Evolutionary conservation across 2,329 filamentous ascomycete genomes (phyloP), one percentile per base, ranked within the genome.

Genomic region (Diatrype stigma): DNA sequence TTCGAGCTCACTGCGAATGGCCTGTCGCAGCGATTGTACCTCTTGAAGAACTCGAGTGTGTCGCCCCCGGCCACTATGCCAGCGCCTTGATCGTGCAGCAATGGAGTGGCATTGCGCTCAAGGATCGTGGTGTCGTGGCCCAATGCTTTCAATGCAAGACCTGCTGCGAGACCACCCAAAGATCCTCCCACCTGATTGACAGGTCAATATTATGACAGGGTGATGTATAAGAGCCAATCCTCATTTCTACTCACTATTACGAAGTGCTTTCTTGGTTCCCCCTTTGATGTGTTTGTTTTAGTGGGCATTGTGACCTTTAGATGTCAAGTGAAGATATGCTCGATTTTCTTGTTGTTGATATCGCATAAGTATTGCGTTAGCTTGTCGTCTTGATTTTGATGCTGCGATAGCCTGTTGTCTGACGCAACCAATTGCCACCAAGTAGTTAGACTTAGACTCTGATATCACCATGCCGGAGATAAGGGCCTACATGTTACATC

Each of bases 71-170:
- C 74, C 0, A 76, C 73, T 23, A 77, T 72, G 2, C 74, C 74
- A 4, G 74, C 74, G 7, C 74, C 74, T 61, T 77, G 73, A 52
- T 76, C 70, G 53, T 76, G 73, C 6, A 77, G 61, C n/a, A 77
- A 57, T 1, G 67, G 63, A 0, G 66, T 67, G 1, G 70, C 65
- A 34, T 72, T 72, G 17, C 74, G 71, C 56, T 77, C 73, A 2
- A 77, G 63, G 38, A 75, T 73, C 1, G 68, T 73, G 5, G 70
- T 69, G 55, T 71, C 61, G 56, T 75, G 70, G 14, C 72, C 70
- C 26, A 70, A 64, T 1, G 64, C 63, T 51, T 72, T 73, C 32
- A 74, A 56, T n/a, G 70, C 67, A 38, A 74, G 59, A 7, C 67
- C 70, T 12, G 65, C 59, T 37, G 71, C 66, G 4, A 75, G 65